A percentile compares a stretch with the other conserved stretches of the same genome.
Conservation (phyloP, 345 rosid genomes). For the Trapa bicornis region DNA sequence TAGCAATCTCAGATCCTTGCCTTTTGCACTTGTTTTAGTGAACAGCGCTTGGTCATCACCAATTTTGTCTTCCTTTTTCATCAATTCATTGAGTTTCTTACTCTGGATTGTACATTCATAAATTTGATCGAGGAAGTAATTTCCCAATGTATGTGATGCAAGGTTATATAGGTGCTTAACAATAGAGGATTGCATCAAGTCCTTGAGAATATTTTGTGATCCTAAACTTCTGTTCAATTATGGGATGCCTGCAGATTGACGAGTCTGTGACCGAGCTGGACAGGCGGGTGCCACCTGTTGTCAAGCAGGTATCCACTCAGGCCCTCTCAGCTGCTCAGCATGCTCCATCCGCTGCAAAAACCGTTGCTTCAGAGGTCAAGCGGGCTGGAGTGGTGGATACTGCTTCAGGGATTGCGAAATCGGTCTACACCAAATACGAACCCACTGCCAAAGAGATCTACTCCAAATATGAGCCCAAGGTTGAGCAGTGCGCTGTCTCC, state of each 20-base stretch:
- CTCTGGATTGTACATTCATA: too few species aligned
- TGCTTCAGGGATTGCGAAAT: conserved; percentile 59
- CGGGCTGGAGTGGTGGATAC: conserved; percentile 55
- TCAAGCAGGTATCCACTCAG: conserved; percentile 63
- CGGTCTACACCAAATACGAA: conserved; percentile 44
- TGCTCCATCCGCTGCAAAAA: conserved; percentile 55
- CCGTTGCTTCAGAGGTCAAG: conserved; percentile 55
- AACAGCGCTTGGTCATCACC: too few species aligned
- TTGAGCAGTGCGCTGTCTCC: conserved; percentile 65
- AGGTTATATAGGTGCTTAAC: too few species aligned
- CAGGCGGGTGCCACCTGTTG: conserved; percentile 51
- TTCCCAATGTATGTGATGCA: too few species aligned
- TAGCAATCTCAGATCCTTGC: too few species aligned
- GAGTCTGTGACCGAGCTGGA: conserved; percentile 55
- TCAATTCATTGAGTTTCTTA: too few species aligned
- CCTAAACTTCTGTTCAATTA: neutral
- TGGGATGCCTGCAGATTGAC: conserved; percentile 37
- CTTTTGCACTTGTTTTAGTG: too few species aligned
- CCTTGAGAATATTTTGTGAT: neutral
- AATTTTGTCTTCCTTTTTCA: too few species aligned
- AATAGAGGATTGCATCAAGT: neutral
- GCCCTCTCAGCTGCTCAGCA: conserved; percentile 59
- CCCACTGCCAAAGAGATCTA: conserved; percentile 65
- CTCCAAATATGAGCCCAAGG: conserved; percentile 65
- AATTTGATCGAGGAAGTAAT: too few species aligned